Base-by-base conservation (phyloP, 345 rosid genomes). In the Raphanus sativus region DNA sequence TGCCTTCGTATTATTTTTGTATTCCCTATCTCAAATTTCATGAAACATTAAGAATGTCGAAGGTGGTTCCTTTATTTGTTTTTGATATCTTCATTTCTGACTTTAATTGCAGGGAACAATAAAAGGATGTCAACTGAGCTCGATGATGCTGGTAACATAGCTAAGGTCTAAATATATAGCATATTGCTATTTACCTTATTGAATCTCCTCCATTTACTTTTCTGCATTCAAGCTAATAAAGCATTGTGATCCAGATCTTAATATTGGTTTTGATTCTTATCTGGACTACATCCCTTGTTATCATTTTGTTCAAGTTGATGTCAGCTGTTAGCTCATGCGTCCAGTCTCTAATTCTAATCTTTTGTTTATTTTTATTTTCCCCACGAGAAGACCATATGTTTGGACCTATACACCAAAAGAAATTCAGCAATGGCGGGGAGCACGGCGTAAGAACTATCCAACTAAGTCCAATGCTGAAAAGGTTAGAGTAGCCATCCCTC, bases 401-500 rank as follows among this genome's bases (percentile, higher is more conserved):
- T 29, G 81, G 77, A 55, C 60, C 34, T 94, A 92, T 77, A 77
- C 95, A 28, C 80, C 84, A 77, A 81, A 86, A 83, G 97, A 94
- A 84, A 80, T 92, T 82, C 82, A 80, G 71, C 84, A 80, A 83
- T 94, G 98, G 98, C 75, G 90, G 75, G 91, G 85, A 69, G 87
- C 86, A 64, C 95, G 97, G 38, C 90, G 77, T 79, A 92, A 81
- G 84, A 83, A 87, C 78, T 87, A 70, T 81, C 96, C 99, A 68
- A 77, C 94, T 38, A 86, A 83, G 70, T 77, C 75, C 82, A 83
- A 81, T 73, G 61, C 82, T n/a, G 79, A 84, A 82, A 86, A 88
- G 92, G 98, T 89, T 80, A 50, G 83, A 59, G 79, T 80, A 17
- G 16, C 62, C 50, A 69, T 70, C 48, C 61, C 5, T 52, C 33